A percentile compares a stretch with the other conserved stretches of the same genome.
phyloP scores from a whole-genome alignment of 1,284 basidiomycete species.

The Rhodotorula sp. region DNA sequence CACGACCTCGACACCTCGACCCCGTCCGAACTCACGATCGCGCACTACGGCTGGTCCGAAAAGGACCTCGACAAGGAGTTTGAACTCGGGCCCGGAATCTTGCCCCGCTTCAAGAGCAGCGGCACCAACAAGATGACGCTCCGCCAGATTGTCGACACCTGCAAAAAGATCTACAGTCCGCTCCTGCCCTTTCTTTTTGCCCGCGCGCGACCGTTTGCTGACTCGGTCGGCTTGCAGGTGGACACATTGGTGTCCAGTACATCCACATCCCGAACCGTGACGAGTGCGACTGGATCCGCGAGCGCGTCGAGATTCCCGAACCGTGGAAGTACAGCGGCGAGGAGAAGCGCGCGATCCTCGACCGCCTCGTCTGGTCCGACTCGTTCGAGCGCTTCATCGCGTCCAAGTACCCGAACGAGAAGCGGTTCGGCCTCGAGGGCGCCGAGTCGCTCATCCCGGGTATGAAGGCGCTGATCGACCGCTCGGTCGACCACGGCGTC shows the following conservation, averaged over 20 bases:
- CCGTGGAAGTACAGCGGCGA: constrained; percentile 99
- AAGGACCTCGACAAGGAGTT: constrained; percentile 93
- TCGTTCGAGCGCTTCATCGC: constrained; percentile 98
- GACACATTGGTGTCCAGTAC: constrained; percentile 94
- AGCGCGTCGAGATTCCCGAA: constrained; percentile 91
- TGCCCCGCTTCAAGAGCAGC: constrained; percentile 88
- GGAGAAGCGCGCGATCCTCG: constrained; percentile 98
- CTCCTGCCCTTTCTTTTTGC: background rate
- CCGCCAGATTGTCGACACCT: constrained; percentile 86
- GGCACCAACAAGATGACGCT: constrained; percentile 83
- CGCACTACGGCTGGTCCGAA: constrained; percentile 92
- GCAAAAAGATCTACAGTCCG: constrained; percentile 93
- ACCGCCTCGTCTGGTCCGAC: constrained; percentile 99
- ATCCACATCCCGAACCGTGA: constrained; percentile 98
- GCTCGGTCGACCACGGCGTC: constrained; percentile 93
- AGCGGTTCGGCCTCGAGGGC: constrained; percentile 98
- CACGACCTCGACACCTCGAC: constrained; percentile 73
- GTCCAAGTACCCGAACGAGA: constrained; percentile 98
- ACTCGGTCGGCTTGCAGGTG: constrained; percentile 58
- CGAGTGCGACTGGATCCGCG: constrained; percentile 98
- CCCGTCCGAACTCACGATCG: constrained; percentile 85
- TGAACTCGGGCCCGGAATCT: constrained; percentile 88
- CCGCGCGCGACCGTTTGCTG: background rate
- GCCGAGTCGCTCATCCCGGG: constrained; percentile 97
- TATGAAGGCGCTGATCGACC: constrained; percentile 98